phyloP scores from a whole-genome alignment of 768 basidiomycete genomes.

The Brasilioporus rufonigricans region DNA sequence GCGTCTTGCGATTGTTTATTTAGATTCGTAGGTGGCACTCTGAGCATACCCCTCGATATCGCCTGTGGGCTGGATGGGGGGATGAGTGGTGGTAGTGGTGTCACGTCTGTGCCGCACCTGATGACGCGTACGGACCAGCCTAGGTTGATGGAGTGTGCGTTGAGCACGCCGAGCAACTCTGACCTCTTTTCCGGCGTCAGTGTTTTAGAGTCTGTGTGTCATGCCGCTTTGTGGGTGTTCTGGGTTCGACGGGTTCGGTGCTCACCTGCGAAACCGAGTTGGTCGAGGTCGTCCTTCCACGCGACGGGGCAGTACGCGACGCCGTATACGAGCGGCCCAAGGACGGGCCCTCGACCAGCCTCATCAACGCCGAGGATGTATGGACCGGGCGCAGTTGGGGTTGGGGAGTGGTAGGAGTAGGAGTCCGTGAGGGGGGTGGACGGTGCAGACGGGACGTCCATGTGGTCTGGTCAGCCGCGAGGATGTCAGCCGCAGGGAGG shows the following conservation, averaged over 20 bases:
- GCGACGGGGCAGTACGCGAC: slow-evolving; percentile 87
- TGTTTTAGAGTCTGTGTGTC: slow-evolving; percentile 83
- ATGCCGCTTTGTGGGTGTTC: not conserved
- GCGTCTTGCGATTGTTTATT: slow-evolving; percentile 88
- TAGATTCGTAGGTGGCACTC: slow-evolving; percentile 78
- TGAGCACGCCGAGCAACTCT: slow-evolving; percentile 61
- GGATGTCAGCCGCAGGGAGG: slow-evolving; percentile 6
- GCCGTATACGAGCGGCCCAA: slow-evolving; percentile 95
- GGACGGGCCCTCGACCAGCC: slow-evolving; percentile 92
- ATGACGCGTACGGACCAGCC: slow-evolving; percentile 84
- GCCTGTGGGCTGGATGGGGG: slow-evolving; percentile 67
- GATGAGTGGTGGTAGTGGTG: slow-evolving; percentile 1
- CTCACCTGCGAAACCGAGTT: slow-evolving; percentile 88
- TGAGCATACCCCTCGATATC: slow-evolving; percentile 90
- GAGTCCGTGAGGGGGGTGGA: slow-evolving; percentile 52
- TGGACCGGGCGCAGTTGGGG: slow-evolving; percentile 65
- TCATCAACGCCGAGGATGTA: slow-evolving; percentile 99
- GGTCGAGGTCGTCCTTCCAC: slow-evolving; percentile 70
- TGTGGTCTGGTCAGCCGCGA: slow-evolving; percentile 10
- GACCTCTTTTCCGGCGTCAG: slow-evolving; percentile 71
- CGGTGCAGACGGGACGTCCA: not conserved
- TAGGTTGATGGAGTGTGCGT: slow-evolving; percentile 66
- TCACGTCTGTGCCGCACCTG: slow-evolving; percentile 38
- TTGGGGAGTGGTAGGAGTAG: slow-evolving; percentile 76
- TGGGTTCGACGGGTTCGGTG: not conserved